Evolutionary conservation across 805 yeast genomes (phyloP).

Genomic region (Sungouiozyma intestinalis): DNA sequence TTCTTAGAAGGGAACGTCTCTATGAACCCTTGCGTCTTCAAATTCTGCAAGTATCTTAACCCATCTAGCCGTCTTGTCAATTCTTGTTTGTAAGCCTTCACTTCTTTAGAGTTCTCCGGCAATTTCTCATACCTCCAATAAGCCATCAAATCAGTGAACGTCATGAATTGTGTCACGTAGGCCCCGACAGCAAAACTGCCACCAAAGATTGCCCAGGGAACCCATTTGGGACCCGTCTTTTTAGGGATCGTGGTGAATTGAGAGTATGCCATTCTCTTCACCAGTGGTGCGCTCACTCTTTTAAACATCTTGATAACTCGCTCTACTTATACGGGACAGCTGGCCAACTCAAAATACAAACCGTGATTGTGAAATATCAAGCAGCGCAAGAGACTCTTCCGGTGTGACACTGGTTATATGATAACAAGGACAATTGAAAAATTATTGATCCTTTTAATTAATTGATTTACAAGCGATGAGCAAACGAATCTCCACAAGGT

Average conservation of each 20-base stretch:
- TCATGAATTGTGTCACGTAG: constrained; percentile 26
- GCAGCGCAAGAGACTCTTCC: no score
- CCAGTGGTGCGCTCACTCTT: not conserved
- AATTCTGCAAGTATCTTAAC: constrained; percentile 41
- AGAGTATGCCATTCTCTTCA: not conserved
- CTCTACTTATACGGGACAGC: no score
- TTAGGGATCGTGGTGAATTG: constrained; percentile 1
- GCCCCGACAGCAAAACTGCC: constrained; percentile 24
- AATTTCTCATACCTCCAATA: constrained; percentile 26
- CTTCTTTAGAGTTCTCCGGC: constrained; percentile 23
- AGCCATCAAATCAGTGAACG: constrained; percentile 28
- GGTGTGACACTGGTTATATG: no score
- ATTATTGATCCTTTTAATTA: no score
- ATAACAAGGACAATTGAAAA: no score
- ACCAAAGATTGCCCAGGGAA: constrained; percentile 22
- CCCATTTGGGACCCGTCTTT: constrained; percentile 10
- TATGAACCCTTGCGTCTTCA: constrained; percentile 32
- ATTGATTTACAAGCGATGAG: no score
- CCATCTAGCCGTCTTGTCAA: constrained; percentile 39
- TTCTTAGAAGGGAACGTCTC: constrained; percentile 33
- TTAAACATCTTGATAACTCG: no score
- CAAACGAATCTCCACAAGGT: no score
- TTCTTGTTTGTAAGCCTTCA: constrained; percentile 19
- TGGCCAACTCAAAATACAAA: no score
- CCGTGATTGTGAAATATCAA: no score